Conservation (phyloP, 495 filamentous ascomycete species). For the Amphirosellinia nigrospora region DNA sequence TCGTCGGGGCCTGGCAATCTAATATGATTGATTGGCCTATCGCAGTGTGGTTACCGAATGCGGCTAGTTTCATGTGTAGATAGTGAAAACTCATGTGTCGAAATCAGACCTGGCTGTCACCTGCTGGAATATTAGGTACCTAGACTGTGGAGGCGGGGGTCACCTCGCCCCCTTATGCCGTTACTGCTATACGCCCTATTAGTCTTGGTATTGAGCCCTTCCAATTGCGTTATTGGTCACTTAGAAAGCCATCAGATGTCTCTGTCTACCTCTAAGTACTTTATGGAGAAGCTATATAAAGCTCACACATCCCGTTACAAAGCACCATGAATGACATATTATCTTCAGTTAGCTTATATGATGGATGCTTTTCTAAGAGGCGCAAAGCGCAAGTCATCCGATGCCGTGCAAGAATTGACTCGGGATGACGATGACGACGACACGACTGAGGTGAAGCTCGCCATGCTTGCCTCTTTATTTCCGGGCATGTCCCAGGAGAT, state of each 20-base stretch:
- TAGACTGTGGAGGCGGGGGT: not conserved
- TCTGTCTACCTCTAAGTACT: not conserved
- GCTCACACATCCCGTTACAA: not conserved
- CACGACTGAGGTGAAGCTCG: slow-evolving; percentile 88
- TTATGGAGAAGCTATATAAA: not conserved
- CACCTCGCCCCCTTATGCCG: not conserved
- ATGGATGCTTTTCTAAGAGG: slow-evolving; percentile 57
- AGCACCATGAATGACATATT: slow-evolving; percentile 14
- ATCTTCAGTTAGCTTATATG: not conserved
- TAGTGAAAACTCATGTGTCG: too few species aligned
- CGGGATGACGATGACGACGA: slow-evolving; percentile 62
- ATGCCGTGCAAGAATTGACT: slow-evolving; percentile 24
- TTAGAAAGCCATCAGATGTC: not conserved
- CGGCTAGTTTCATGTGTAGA: too few species aligned
- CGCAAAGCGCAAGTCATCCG: slow-evolving; percentile 49
- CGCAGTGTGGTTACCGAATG: too few species aligned
- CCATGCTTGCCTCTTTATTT: slow-evolving; percentile 78
- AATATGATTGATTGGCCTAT: too few species aligned
- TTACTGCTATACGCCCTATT: not conserved
- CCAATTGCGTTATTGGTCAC: too few species aligned
- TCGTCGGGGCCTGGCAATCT: too few species aligned
- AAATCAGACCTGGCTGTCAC: too few species aligned
- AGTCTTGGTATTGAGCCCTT: not conserved
- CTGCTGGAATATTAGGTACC: too few species aligned
- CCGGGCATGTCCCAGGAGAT: slow-evolving; percentile 64